phyloP scores from a whole-genome alignment of 108 stramenopile species.

The Cyclotella baltica region DNA sequence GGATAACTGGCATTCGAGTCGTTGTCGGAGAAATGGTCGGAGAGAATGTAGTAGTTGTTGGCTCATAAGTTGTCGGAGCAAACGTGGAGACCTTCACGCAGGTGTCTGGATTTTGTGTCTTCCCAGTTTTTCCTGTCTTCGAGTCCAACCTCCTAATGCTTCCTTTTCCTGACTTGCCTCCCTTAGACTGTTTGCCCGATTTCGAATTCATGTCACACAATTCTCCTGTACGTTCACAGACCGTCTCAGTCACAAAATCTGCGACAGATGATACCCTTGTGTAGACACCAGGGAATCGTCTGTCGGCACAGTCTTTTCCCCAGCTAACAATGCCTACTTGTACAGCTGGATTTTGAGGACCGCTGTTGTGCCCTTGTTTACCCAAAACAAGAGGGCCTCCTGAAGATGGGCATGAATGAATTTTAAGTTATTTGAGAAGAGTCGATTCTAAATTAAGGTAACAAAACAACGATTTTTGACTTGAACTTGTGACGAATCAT shows the following conservation, averaged over 20 bases:
- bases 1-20: background rate
- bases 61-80: conserved; percentile 4
- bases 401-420: background rate
- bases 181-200: background rate
- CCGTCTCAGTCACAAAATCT: background rate
- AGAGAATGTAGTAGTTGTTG: background rate
- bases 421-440: too few relatives aligned
- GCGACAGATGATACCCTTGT: background rate
- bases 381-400: conserved; percentile 2
- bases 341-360: background rate
- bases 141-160: background rate
- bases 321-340: conserved; percentile 28
- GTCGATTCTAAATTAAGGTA: too few relatives aligned
- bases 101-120: background rate
- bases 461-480: background rate
- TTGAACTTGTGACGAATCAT: background rate
- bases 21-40: background rate
- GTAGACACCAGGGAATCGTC: conserved; percentile 17
- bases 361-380: background rate
- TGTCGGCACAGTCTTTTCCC: conserved; percentile 1
- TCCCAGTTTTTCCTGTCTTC: background rate
- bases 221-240: conserved; percentile 7
- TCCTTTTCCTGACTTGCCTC: background rate
- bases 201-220: background rate
- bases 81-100: background rate